Percentiles rank a stretch among this genome's conserved stretches.
Evolutionary conservation across 2,329 filamentous ascomycete genomes (phyloP).

Genomic region (Monilinia fructicola): DNA sequence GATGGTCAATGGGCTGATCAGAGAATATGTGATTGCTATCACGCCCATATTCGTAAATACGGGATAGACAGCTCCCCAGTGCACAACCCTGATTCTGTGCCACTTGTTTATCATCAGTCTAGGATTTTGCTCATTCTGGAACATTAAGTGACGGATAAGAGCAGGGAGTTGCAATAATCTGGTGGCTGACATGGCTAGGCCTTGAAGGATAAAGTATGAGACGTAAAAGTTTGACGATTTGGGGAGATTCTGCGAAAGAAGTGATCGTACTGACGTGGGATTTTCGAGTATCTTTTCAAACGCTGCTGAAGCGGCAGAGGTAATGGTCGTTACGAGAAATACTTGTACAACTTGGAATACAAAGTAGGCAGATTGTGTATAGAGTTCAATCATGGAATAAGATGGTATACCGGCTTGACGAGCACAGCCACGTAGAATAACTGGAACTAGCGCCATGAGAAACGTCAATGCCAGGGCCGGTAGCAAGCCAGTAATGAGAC

Average conservation of each 20-base stretch:
- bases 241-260: slow-evolving; percentile 59
- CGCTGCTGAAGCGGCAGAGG: slow-evolving; percentile 59
- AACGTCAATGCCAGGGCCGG: slow-evolving; percentile 59
- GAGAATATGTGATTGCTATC: slow-evolving; percentile 62
- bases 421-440: slow-evolving; percentile 61
- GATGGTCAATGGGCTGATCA: slow-evolving; percentile 64
- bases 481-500: slow-evolving; percentile 62
- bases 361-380: slow-evolving; percentile 64
- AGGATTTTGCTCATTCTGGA: slow-evolving; percentile 61
- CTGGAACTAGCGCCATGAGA: slow-evolving; percentile 60
- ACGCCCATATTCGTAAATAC: slow-evolving; percentile 46
- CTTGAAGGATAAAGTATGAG: slow-evolving; percentile 66
- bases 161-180: slow-evolving; percentile 59
- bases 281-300: slow-evolving; percentile 51
- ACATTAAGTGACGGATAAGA: slow-evolving; percentile 55
- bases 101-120: slow-evolving; percentile 59
- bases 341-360: slow-evolving; percentile 64
- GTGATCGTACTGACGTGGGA: slow-evolving; percentile 48
- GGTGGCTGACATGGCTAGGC: slow-evolving; percentile 60
- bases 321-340: slow-evolving; percentile 65
- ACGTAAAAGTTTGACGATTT: slow-evolving; percentile 67
- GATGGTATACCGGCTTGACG: slow-evolving; percentile 59
- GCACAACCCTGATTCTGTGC: slow-evolving; percentile 51
- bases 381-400: slow-evolving; percentile 58
- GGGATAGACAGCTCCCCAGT: slow-evolving; percentile 61